Evolutionary conservation across 192 early-diverging fungal genomes (phyloP), one percentile per base, ranked within the genome.

Genomic region (Coemansia sp.): DNA sequence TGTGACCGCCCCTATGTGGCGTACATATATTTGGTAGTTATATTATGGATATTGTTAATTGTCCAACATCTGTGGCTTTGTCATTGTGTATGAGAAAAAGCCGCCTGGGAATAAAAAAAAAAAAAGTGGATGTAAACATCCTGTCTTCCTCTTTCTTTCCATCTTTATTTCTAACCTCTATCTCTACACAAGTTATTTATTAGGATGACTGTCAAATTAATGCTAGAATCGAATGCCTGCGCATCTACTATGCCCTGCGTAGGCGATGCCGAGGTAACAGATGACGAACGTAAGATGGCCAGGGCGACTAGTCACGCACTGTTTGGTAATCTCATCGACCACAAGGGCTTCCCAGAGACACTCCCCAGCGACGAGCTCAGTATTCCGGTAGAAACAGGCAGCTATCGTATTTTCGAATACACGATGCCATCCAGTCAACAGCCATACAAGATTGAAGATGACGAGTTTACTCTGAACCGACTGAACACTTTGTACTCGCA

Each of bases 181-280:
- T 57, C 14, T 33, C 3, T 33, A 57, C 9, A 6, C 11, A 32
- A 4, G 32, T 30, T 57, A 33, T 32, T 57, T 57, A 16, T 4
- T 1, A 58, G 0, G 21, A 39, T 61, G 59, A 19, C 23, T 40
- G 3, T n/a, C 32, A 37, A n/a, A 4, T 33, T 38, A 6, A 19
- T 37, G 4, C 17, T 19, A 16, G 57, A 61, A 9, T 61, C 35
- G n/a, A 8, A 14, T 32, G 17, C 32, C 40, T 23, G 16, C 52
- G 3, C 26, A 14, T 37, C 59, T 6, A 61, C 37, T 4, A 44
- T 68, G 42, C 26, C 63, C 3, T 61, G 72, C 26, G 72, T 73
- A 21, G 72, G 72, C 37, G 66, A 73, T 23, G 28, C 35, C 49
- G 72, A 73, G 47, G 49, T 52, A 8, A 73, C 49, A 13, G 47